These are phyloP conservation scores for Moesziomyces globuligerus DNA, from an alignment of 1,284 basidiomycete genomes.

Conservation along the genomic window DNA sequence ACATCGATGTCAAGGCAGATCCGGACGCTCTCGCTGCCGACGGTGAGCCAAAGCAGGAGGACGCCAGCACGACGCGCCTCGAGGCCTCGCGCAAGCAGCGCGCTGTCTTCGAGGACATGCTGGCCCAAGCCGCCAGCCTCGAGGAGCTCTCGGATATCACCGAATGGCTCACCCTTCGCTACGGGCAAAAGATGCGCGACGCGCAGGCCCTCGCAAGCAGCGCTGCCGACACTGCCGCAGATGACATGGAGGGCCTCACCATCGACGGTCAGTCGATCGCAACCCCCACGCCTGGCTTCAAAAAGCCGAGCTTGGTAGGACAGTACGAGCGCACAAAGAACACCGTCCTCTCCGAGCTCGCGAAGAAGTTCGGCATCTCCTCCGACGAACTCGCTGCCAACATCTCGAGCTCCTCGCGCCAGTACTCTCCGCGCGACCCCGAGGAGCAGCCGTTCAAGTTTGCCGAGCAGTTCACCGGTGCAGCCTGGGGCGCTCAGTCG, in stretches of 20 bases:
- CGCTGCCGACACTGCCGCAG: slow-evolving; percentile 74
- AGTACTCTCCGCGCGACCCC: slow-evolving; percentile 74
- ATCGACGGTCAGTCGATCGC: slow-evolving; percentile 37
- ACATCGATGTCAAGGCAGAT: slow-evolving; percentile 72
- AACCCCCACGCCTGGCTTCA: slow-evolving; percentile 71
- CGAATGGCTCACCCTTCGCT: slow-evolving; percentile 89
- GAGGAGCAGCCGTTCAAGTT: slow-evolving; percentile 41
- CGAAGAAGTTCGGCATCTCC: slow-evolving; percentile 81
- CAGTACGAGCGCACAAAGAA: slow-evolving; percentile 86
- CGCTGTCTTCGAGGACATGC: slow-evolving; percentile 51
- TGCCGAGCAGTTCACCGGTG: slow-evolving; percentile 64
- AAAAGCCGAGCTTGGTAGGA: slow-evolving; percentile 85
- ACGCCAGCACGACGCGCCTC: slow-evolving; percentile 1
- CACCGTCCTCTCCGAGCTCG: slow-evolving; percentile 78
- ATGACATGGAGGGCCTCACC: slow-evolving; percentile 67
- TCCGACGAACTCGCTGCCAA: slow-evolving; percentile 83
- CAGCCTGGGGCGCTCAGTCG: slow-evolving; percentile 41
- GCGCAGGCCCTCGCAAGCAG: slow-evolving; percentile 72
- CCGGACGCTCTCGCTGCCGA: slow-evolving; percentile 74
- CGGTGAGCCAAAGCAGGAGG: slow-evolving; percentile 3
- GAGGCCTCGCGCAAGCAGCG: slow-evolving; percentile 24
- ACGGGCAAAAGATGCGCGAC: slow-evolving; percentile 69
- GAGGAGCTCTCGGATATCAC: slow-evolving; percentile 91
- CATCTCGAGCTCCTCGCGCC: slow-evolving; percentile 73
- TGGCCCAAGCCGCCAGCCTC: slow-evolving; percentile 71